Base-by-base conservation (phyloP, 495 filamentous ascomycete genomes). In the Podospora tetraspora region DNA sequence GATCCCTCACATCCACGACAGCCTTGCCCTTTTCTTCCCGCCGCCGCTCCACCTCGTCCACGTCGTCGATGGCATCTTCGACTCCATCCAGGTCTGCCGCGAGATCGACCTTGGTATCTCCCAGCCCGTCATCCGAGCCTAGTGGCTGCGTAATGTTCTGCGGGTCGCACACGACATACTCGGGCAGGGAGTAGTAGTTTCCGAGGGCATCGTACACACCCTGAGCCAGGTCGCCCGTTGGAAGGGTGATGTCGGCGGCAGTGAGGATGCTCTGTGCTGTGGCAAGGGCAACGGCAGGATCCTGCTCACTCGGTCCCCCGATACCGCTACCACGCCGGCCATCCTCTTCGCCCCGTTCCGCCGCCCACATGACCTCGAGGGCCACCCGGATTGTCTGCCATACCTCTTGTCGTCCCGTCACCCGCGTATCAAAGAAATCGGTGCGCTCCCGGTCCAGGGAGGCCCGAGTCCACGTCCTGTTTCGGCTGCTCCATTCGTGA, bases 401-500 rank as follows among this genome's bases (percentile, higher is more conserved):
- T 57, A 94, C 82, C 72, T 96, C 92, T 16, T 83, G 69, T 7
- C 86, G 84, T 11, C 93, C 92, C 6, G 89, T 89, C 3, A 95
- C 91, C 34, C 91, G 81, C 3, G 94, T 98, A 65, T 93, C 90
- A 70, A 92, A 95, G 79, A 93, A 95, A 67, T 91, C 91, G 25
- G 77, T 75, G 43, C 85, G 78, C 69, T 87, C 83, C 23, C 76
- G 77, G 25, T 81, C 76, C 13, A 87, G 62, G 6, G 80, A 71
- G 16, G 72, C 61, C 0, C 77, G 78, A 0, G 84, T 84, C 84
- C 84, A 87, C 0, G 68, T 62, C 9, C 79, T 74, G 69, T 79
- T 77, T 13, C 76, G 74, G 64, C 83, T 79, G 12, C 73, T 75
- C 85, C 85, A 87, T 68, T 81, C 75, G 68, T 82, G 80, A 0